Conservation (phyloP, 805 yeast genomes). For the Metschnikowia noctiluminum region DNA sequence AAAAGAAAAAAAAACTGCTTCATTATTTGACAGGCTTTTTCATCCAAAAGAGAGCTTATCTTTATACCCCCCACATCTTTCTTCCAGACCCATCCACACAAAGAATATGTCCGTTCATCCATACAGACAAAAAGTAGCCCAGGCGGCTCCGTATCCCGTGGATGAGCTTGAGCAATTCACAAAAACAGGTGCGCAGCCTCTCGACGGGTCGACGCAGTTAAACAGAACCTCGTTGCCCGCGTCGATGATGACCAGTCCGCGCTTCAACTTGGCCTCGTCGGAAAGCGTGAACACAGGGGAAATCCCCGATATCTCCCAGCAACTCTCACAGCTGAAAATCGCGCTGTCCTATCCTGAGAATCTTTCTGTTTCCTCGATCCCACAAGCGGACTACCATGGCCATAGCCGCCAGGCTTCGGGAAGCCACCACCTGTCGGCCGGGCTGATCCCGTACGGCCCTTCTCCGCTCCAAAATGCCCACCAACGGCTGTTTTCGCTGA, state of each 20-base stretch:
- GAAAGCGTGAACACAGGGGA: conserved; percentile 3
- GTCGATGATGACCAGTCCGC: conserved; percentile 10
- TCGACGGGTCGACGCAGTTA: background rate
- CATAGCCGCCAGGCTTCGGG: conserved; percentile 4
- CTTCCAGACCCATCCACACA: background rate
- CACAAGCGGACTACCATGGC: conserved; percentile 16
- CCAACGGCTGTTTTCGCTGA: conserved; percentile 34
- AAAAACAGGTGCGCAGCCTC: background rate
- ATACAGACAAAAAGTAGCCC: conserved; percentile 18
- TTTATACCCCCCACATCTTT: background rate
- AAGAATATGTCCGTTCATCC: conserved; percentile 13
- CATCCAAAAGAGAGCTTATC: too few species aligned
- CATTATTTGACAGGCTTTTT: too few species aligned
- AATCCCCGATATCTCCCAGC: conserved; percentile 17
- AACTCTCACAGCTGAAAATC: conserved; percentile 18
- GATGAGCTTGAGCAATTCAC: conserved; percentile 9
- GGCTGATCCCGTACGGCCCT: conserved; percentile 23
- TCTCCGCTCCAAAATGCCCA: conserved; percentile 20
- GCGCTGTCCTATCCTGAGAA: conserved; percentile 5
- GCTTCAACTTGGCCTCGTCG: conserved; percentile 6
- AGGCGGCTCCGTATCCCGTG: conserved; percentile 18
- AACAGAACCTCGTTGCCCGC: background rate
- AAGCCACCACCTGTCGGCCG: conserved; percentile 16
- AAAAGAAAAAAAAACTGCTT: too few species aligned
- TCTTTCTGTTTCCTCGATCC: conserved; percentile 27